Evolutionary conservation across 352 stramenopile genomes (phyloP).

Genomic region (Elongisporangium anandrum): DNA sequence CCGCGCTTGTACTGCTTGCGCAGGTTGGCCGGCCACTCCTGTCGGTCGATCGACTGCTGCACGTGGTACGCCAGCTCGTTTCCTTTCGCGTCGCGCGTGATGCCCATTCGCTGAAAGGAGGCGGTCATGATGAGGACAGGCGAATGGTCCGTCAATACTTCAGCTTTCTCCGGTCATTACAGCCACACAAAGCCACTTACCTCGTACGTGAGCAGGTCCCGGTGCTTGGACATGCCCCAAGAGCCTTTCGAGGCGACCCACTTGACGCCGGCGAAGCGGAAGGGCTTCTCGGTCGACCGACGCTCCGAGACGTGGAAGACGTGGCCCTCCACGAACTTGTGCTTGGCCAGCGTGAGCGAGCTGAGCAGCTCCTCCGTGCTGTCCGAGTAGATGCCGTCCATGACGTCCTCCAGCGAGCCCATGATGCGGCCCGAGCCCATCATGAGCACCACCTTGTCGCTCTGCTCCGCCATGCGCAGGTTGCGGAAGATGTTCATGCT

Average conservation of each 20-base stretch:
- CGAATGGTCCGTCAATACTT: background rate
- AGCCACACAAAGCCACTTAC: background rate
- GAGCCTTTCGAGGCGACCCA: constrained; percentile 35
- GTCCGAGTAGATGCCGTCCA: constrained; percentile 47
- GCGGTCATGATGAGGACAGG: constrained; percentile 2
- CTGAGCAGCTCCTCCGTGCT: constrained; percentile 36
- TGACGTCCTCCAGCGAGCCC: constrained; percentile 31
- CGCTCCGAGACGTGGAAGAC: constrained; percentile 38
- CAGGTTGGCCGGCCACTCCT: constrained; percentile 35
- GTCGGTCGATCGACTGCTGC: constrained; percentile 51
- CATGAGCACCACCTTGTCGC: constrained; percentile 27
- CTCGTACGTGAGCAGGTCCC: constrained; percentile 39
- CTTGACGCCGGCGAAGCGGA: constrained; percentile 43
- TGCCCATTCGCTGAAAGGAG: constrained; percentile 37
- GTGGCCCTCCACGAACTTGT: constrained; percentile 31
- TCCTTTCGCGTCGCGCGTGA: constrained; percentile 35
- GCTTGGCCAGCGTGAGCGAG: constrained; percentile 35
- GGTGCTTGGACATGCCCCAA: constrained; percentile 33
- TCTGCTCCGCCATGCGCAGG: background rate
- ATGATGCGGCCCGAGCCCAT: constrained; percentile 29
- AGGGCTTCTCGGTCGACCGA: constrained; percentile 24
- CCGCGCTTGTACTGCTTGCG: constrained; percentile 46
- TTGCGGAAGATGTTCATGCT: constrained; percentile 29
- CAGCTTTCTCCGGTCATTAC: background rate
- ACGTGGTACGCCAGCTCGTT: constrained; percentile 50